Base-by-base conservation (phyloP, 805 yeast species). In the Trichomonascus vanleenenianus region DNA sequence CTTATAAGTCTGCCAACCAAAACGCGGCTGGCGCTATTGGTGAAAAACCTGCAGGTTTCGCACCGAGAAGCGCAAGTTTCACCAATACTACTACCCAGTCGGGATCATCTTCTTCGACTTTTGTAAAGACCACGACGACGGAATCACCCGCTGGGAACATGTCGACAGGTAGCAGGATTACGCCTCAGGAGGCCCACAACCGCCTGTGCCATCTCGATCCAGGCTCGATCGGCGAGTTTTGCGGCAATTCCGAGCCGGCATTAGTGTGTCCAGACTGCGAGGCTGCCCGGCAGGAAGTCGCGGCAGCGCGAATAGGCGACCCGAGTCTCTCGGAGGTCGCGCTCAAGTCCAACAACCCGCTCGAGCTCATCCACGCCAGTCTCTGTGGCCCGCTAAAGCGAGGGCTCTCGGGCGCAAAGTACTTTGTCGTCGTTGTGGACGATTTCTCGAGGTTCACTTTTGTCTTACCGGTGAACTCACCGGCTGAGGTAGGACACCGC, bases 361-460 rank as follows among this genome's bases (percentile, higher is more conserved):
- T 34, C 4, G 38, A 34, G 10, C 22, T 34, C 9, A 7, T 34
- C 38, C 38, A 34, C 11, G 38, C 38, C 20, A 9, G 20, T 10
- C 22, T 34, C 9, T 34, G 38, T 11, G 38, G 38, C 19, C 38
- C 38, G 12, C 16, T 34, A 20, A n/a, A 34, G 12, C 38, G 38
- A 19, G 38, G 38, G 7, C 11, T 34, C 19, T 34, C 19, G 19
- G 38, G 38, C 19, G 20, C 20, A 4, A 34, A 34, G 22, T 16
- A 34, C 38, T 34, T 34, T 34, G 12, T 34, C 12, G 38, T 34
- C 22, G 16, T 34, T 3, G 38, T 34, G 4, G 38, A 34, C 16
- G 38, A 34, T 20, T 34, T 34, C 15, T 34, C 38, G 19, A 19
- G 38, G 11, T 34, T n/a, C 38, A 34, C 20, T 15, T 34, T 34